Evolutionary conservation across 139 green algal genomes (phyloP).

Genomic region (Eudorina sp.): DNA sequence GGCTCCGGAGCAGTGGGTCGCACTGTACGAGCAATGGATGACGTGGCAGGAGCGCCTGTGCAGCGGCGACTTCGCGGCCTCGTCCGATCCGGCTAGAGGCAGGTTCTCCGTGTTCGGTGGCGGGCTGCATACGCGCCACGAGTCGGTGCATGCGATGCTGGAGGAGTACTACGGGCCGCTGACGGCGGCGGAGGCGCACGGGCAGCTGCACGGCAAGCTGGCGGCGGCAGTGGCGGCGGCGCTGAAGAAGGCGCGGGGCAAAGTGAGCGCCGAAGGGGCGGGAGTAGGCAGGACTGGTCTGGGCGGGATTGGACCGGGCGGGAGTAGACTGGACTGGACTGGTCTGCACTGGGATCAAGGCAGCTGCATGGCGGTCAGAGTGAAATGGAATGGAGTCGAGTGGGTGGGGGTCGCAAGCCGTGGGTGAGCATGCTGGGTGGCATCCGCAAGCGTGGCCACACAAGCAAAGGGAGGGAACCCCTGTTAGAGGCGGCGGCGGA

Average conservation of each 20-base stretch:
- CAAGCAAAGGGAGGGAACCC: too few species aligned
- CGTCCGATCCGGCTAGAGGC: slow-evolving; percentile 21
- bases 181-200: slow-evolving; percentile 56
- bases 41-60: slow-evolving; percentile 68
- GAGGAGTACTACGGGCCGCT: slow-evolving; percentile 66
- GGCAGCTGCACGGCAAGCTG: slow-evolving; percentile 67
- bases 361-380: too few species aligned
- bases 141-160: slow-evolving; percentile 67
- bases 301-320: too few species aligned
- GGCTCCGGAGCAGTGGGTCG: slow-evolving; percentile 55
- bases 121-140: slow-evolving; percentile 34
- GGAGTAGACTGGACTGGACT: too few species aligned
- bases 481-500: too few species aligned
- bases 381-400: too few species aligned
- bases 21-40: slow-evolving; percentile 69
- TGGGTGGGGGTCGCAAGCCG: too few species aligned
- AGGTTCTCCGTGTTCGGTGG: slow-evolving; percentile 76
- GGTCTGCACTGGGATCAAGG: too few species aligned
- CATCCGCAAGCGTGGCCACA: too few species aligned
- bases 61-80: slow-evolving; percentile 53
- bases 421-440: too few species aligned
- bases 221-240: slow-evolving; percentile 50
- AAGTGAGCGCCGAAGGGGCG: too few species aligned
- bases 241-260: slow-evolving; percentile 63
- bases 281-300: too few species aligned